These are phyloP conservation scores for Asterophora lycoperdoides DNA, from an alignment of 768 basidiomycete genomes.

Conservation along the genomic window DNA sequence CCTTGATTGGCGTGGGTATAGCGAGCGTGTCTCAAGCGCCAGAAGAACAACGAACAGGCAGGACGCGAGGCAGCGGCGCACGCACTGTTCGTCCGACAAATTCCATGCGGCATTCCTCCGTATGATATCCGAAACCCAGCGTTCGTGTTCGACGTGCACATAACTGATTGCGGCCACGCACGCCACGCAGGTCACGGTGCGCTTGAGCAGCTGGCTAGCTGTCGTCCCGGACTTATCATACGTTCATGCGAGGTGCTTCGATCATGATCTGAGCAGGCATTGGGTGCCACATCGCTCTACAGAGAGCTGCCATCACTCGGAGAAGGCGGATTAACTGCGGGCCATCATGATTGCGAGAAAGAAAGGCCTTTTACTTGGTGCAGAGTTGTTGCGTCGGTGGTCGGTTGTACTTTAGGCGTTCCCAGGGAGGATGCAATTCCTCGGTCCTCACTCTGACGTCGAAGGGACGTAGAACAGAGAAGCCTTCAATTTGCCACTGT, in stretches of 20 bases:
- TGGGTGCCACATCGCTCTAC: background rate
- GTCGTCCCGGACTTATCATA: conserved; percentile 9
- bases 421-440: background rate
- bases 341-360: conserved; percentile 4
- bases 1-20: conserved; percentile 19
- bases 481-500: background rate
- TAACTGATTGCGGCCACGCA: conserved; percentile 8
- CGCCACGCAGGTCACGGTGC: background rate
- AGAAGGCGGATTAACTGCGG: conserved; percentile 2
- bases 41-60: background rate
- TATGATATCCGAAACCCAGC: background rate
- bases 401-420: conserved; percentile 1
- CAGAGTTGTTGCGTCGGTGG: conserved; percentile 6
- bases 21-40: background rate
- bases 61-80: background rate
- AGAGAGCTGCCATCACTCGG: background rate
- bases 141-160: background rate
- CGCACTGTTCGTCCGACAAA: background rate
- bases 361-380: background rate
- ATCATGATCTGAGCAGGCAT: conserved; percentile 10
- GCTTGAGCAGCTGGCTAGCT: too few species aligned
- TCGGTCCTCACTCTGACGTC: background rate
- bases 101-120: conserved; percentile 8
- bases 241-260: conserved; percentile 5
- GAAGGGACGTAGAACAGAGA: background rate